Conservation (phyloP, 106 monocot genomes). For the Acanthochlamys bracteata region DNA sequence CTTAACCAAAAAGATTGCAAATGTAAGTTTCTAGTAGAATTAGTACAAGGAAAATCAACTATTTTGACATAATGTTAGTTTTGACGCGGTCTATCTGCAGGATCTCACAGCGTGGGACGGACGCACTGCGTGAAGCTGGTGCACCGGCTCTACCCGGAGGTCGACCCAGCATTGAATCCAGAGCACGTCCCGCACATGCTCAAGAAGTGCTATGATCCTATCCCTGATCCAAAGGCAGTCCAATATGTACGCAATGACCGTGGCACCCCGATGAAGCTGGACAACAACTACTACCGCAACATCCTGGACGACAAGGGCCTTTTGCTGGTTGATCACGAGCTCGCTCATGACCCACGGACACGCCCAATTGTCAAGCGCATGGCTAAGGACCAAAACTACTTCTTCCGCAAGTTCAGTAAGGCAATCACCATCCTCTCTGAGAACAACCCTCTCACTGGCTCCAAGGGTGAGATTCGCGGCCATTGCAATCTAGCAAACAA, state of each 20-base stretch:
- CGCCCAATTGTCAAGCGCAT: conserved; percentile 58
- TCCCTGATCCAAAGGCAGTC: conserved; percentile 77
- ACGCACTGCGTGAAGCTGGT: conserved; percentile 84
- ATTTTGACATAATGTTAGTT: too few species aligned
- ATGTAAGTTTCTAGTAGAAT: too few species aligned
- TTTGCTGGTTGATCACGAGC: conserved; percentile 60
- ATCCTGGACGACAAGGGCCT: conserved; percentile 74
- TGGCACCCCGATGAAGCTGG: conserved; percentile 67
- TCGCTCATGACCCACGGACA: conserved; percentile 44
- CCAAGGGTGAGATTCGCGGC: conserved; percentile 58
- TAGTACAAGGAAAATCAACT: too few species aligned
- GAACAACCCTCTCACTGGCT: conserved; percentile 72
- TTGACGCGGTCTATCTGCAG: conserved; percentile 10
- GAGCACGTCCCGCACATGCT: conserved; percentile 67
- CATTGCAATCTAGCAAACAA: conserved; percentile 59
- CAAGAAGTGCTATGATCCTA: conserved; percentile 70
- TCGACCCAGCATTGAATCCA: conserved; percentile 60
- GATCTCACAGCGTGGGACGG: conserved; percentile 68
- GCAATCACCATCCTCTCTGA: conserved; percentile 57
- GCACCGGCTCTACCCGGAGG: conserved; percentile 67
- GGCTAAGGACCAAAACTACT: conserved; percentile 75
- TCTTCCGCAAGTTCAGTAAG: conserved; percentile 51
- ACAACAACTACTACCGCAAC: conserved; percentile 88
- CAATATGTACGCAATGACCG: conserved; percentile 80
- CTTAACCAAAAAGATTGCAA: too few species aligned